These are phyloP conservation scores for Apophysomyces ossiformis DNA, from an alignment of 371 early-diverging fungal genomes.

Conservation along the genomic window DNA sequence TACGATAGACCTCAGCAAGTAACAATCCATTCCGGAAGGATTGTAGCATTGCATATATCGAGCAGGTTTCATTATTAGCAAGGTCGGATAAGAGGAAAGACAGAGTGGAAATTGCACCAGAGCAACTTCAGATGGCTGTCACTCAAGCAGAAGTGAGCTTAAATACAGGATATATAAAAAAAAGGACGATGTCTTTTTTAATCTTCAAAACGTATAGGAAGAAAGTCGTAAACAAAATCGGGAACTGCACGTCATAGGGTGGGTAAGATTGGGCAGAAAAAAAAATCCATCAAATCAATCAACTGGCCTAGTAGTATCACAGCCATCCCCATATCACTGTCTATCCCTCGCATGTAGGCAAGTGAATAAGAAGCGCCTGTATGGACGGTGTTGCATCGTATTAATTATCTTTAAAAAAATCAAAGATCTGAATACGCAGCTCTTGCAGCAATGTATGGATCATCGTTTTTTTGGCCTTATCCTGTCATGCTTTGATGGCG, in stretches of 20 bases:
- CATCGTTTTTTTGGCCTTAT: conserved; percentile 72
- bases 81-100: conserved; percentile 80
- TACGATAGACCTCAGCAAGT: conserved; percentile 25
- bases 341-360: conserved; percentile 74
- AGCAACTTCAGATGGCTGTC: conserved; percentile 71
- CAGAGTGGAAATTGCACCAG: conserved; percentile 70
- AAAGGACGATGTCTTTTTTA: neutral
- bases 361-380: neutral
- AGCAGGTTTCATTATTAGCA: conserved; percentile 60
- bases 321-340: conserved; percentile 82
- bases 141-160: conserved; percentile 60
- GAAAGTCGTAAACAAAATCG: conserved; percentile 46
- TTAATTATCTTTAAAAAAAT: neutral
- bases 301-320: conserved; percentile 45
- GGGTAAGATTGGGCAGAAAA: conserved; percentile 52
- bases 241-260: conserved; percentile 66
- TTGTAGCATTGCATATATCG: conserved; percentile 52
- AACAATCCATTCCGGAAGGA: conserved; percentile 35
- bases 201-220: conserved; percentile 35
- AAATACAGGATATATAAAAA: neutral
- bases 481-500: conserved; percentile 67
- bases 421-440: conserved; percentile 69
- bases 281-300: neutral
- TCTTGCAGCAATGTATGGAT: conserved; percentile 70
- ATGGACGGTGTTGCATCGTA: too few relatives aligned